Evolutionary conservation across 176 grass and related monocot genomes (phyloP).

Genomic region (Carex parvula): DNA sequence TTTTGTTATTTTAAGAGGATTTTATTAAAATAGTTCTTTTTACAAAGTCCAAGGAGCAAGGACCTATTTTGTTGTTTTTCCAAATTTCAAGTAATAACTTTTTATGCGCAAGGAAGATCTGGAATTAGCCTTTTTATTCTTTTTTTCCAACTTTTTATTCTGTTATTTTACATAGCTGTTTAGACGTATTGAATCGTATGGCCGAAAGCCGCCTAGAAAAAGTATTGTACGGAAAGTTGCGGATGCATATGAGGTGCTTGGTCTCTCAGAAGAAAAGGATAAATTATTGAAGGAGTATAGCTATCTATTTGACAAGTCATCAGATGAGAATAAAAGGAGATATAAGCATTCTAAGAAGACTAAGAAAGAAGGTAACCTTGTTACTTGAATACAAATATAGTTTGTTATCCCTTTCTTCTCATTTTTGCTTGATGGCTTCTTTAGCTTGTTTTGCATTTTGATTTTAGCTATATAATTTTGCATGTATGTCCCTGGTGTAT

Average conservation of each 20-base stretch:
- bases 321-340: conserved; percentile 33
- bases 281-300: conserved; percentile 59
- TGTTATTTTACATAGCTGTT: conserved; percentile 53
- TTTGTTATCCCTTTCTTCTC: background rate
- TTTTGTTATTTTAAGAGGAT: background rate
- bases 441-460: background rate
- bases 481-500: background rate
- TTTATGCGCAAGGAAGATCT: background rate
- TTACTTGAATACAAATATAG: background rate
- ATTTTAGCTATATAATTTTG: background rate
- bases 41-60: too few species aligned
- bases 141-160: conserved; percentile 8
- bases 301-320: conserved; percentile 43
- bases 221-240: conserved; percentile 68
- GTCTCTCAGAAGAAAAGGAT: conserved; percentile 63
- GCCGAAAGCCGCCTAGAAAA: conserved; percentile 54
- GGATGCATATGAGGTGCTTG: conserved; percentile 82
- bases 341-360: conserved; percentile 29
- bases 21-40: background rate
- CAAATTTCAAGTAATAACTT: background rate
- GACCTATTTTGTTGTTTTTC: too few species aligned
- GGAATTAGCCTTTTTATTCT: background rate
- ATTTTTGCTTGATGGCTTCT: background rate
- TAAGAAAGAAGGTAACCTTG: conserved; percentile 14
- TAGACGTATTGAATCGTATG: conserved; percentile 56